phyloP scores from a whole-genome alignment of 2,329 filamentous ascomycete genomes.

The Huntiella decipiens region DNA sequence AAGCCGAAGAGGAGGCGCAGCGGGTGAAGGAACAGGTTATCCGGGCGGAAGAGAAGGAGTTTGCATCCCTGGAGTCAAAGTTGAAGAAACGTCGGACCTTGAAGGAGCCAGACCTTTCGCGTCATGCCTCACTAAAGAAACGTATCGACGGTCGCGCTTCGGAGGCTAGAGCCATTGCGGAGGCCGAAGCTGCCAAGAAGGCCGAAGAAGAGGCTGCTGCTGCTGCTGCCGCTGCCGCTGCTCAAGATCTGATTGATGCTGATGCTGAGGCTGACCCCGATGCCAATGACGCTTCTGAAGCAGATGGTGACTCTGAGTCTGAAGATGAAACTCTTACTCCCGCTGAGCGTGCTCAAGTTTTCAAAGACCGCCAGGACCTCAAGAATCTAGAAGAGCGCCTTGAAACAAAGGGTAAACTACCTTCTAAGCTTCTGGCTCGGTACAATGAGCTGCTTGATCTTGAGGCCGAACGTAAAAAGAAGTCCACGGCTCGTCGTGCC shows the following conservation, averaged over 20 bases:
- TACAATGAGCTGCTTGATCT: slow-evolving; percentile 8
- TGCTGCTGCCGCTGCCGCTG: background rate
- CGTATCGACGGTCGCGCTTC: background rate
- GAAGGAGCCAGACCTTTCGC: slow-evolving; percentile 1
- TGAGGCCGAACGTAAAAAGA: slow-evolving; percentile 2
- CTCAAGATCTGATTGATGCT: background rate
- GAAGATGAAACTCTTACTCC: slow-evolving; percentile 2
- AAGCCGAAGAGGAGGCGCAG: slow-evolving; percentile 2
- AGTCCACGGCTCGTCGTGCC: slow-evolving; percentile 17
- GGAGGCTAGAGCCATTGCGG: background rate
- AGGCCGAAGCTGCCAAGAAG: background rate
- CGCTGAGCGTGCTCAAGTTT: slow-evolving; percentile 1
- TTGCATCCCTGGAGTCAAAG: slow-evolving; percentile 5
- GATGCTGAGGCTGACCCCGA: slow-evolving; percentile 1
- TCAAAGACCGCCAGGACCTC: slow-evolving; percentile 5
- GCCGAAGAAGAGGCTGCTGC: background rate
- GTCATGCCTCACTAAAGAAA: slow-evolving; percentile 6
- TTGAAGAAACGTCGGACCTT: background rate
- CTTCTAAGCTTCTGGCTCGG: background rate
- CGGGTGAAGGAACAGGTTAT: slow-evolving; percentile 1
- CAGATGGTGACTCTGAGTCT: slow-evolving; percentile 1
- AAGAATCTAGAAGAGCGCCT: slow-evolving; percentile 6
- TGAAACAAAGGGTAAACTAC: slow-evolving; percentile 2
- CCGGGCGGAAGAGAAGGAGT: slow-evolving; percentile 5
- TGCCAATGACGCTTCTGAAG: background rate